Percentiles rank a stretch among this genome's conserved stretches.
Evolutionary conservation across 208 protist genomes (phyloP).

Genomic region (Acanthamoeba triangularis): DNA sequence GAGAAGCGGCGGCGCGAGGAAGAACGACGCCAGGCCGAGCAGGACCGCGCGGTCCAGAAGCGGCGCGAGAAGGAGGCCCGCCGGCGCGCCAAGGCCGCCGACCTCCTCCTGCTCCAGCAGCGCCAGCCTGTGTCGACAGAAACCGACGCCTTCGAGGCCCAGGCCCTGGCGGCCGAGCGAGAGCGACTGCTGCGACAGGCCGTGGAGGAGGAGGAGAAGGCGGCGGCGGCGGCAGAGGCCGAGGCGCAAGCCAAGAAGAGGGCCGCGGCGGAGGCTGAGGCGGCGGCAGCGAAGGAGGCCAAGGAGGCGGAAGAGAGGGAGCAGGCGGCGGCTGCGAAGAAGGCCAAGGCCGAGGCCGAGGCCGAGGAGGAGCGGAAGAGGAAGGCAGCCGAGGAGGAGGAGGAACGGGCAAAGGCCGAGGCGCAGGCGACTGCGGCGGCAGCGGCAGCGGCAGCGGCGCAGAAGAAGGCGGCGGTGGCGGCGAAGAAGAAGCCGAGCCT

Average conservation of each 20-base stretch:
- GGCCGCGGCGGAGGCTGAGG: background rate
- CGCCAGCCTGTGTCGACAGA: background rate
- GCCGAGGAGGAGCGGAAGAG: background rate
- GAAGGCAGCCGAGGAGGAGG: background rate
- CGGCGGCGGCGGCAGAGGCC: background rate
- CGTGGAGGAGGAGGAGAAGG: background rate
- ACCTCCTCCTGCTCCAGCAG: background rate
- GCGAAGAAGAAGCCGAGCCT: constrained; percentile 29
- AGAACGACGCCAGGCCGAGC: too few species aligned
- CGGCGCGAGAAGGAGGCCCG: background rate
- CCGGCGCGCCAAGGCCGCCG: background rate
- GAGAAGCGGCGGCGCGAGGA: background rate
- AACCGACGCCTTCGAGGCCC: background rate
- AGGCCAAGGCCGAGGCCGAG: background rate
- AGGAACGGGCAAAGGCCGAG: background rate
- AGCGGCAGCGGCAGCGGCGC: background rate
- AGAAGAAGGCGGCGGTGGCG: background rate
- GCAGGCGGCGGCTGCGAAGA: background rate
- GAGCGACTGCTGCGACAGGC: background rate
- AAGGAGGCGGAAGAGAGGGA: background rate
- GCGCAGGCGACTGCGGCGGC: background rate
- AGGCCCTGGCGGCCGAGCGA: background rate
- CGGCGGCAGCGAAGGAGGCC: background rate
- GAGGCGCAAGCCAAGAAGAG: background rate
- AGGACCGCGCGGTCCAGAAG: background rate